Conservation (phyloP, 164 flowering plant species). For the Protea cynaroides region DNA sequence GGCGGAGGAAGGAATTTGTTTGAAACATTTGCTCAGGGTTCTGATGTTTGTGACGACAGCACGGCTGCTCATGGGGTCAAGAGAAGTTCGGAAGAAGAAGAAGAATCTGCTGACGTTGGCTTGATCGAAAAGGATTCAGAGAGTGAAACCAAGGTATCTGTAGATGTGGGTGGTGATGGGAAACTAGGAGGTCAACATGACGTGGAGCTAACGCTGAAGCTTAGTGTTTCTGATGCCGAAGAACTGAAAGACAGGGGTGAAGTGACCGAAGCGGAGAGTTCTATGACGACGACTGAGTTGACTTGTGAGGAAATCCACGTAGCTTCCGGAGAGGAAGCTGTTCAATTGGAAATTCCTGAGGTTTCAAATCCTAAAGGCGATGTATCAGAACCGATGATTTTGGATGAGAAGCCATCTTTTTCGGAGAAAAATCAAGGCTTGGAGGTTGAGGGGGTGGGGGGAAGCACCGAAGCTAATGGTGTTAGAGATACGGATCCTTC, state of each 20-base stretch:
- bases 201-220: not conserved
- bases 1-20: not conserved
- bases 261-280: not conserved
- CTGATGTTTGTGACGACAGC: not conserved
- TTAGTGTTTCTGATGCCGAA: not conserved
- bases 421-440: not conserved
- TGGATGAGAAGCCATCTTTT: not conserved
- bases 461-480: not conserved
- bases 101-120: not conserved
- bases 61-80: not conserved
- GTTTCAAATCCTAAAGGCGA: not conserved
- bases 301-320: conserved; percentile 2
- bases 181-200: not conserved
- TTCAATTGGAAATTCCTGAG: not conserved
- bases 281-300: not conserved
- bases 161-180: not conserved
- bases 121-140: not conserved
- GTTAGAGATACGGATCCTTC: not conserved
- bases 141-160: not conserved
- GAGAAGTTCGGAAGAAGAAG: not conserved
- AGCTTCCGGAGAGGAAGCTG: conserved; percentile 3
- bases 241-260: not conserved
- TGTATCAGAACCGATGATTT: not conserved
- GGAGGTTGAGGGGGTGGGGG: not conserved
- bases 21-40: not conserved